Conservation (phyloP, 2,329 filamentous ascomycete species). For the Cercospora canescens region DNA sequence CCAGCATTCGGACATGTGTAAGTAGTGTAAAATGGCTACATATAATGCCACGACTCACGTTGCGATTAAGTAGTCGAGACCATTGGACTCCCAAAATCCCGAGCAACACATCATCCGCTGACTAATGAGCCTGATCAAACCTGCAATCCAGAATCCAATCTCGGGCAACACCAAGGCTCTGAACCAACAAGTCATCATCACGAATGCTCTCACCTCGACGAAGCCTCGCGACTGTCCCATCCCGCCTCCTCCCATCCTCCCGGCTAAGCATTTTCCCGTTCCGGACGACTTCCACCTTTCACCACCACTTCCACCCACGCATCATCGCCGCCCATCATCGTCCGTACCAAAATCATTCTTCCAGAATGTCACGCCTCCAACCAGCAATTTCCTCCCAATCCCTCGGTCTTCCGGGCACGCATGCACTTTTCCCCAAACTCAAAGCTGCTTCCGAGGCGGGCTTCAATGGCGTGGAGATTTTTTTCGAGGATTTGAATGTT, state of each 20-base stretch:
- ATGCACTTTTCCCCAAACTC: constrained; percentile 68
- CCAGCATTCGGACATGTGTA: background rate
- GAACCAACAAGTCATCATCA: background rate
- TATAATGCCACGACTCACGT: background rate
- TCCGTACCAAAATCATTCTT: background rate
- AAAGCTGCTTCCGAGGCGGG: constrained; percentile 64
- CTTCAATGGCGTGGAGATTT: constrained; percentile 70
- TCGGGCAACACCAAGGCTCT: background rate
- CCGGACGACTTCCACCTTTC: background rate
- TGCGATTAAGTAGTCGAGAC: background rate
- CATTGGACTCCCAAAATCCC: background rate
- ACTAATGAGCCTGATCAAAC: background rate
- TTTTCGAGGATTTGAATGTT: constrained; percentile 72
- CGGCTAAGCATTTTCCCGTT: background rate
- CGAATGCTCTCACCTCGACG: background rate
- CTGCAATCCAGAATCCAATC: background rate
- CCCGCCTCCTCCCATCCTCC: background rate
- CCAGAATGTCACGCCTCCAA: constrained; percentile 52
- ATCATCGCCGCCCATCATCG: background rate
- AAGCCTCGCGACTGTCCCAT: background rate
- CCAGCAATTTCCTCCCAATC: constrained; percentile 76
- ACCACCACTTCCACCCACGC: background rate
- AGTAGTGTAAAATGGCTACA: constrained; percentile 3
- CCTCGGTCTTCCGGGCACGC: constrained; percentile 69
- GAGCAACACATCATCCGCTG: background rate